Evolutionary conservation across 192 early-diverging fungal genomes (phyloP), one percentile per base, ranked within the genome.

Genomic region (Coemansia erecta): DNA sequence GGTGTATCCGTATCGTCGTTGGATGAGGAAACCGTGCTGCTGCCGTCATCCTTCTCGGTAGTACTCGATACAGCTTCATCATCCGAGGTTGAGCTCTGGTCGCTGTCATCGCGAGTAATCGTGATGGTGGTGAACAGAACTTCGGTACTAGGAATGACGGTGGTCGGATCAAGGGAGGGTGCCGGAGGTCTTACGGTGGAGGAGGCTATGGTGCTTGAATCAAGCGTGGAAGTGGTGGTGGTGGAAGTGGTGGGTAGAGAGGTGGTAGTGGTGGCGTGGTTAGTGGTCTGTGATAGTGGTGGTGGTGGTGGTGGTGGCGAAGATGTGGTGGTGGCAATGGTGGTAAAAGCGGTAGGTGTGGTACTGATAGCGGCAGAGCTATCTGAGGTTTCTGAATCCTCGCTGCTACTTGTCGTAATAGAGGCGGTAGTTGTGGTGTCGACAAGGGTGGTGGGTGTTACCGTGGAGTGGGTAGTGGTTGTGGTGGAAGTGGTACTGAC

Each of bases 251-350:
- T 13, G 21, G 47, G 14, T 39, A 49, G 58, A 21, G 58, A 10
- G 28, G 58, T 48, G 44, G 58, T 21, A 24, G 43, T 48, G 58
- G 59, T 44, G 22, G 23, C 2, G 21, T 35, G 12, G 14, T 48
- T 19, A 43, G 35, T 61, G 24, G 35, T 42, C 19, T 42, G 57
- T 22, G 22, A 39, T 24, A 13, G 8, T 47, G 10, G 46, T 19
- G 44, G 44, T 46, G 37, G 48, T 24, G 21, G 8, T 47, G 10
- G 46, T 19, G 44, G 44, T 46, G 19, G 19, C 8, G 44, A 18
- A 8, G 42, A 46, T 35, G 44, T 44, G 35, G 44, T 47, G 56
- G 56, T 21, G 35, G 31, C 19, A 31, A 43, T 13, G 35, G 35
- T n/a, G n/a, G 9, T 21, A 31, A 43, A 19, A 7, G 35, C 12